phyloP scores from a whole-genome alignment of 148 eudicot species.

The Camellia japonica region DNA sequence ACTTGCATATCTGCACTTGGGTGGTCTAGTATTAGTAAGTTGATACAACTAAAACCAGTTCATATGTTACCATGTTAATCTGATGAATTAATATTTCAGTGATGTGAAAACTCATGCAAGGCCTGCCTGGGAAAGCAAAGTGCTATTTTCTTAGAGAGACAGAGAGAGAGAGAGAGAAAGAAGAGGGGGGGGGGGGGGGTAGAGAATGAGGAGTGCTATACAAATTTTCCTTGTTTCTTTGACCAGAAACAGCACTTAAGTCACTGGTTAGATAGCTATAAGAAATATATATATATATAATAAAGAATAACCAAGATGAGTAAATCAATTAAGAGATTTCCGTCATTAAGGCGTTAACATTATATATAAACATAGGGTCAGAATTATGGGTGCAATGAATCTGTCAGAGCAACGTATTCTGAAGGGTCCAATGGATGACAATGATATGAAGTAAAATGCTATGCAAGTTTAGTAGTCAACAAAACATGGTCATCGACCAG shows the following conservation, averaged over 20 bases:
- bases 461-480: background rate
- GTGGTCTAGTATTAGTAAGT: conserved; percentile 71
- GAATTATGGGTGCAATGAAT: background rate
- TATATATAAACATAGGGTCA: background rate
- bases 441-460: background rate
- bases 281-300: background rate
- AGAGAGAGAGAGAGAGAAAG: too few relatives aligned
- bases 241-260: background rate
- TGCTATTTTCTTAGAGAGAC: background rate
- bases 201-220: too few relatives aligned
- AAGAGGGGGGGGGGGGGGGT: too few relatives aligned
- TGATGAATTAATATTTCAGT: conserved; percentile 16
- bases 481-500: background rate
- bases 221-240: background rate
- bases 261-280: background rate
- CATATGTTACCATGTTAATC: background rate
- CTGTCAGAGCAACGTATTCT: background rate
- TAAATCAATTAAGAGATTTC: background rate
- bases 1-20: conserved; percentile 98
- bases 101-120: background rate
- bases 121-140: background rate
- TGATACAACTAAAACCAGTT: conserved; percentile 30
- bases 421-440: background rate
- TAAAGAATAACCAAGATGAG: background rate
- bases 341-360: background rate